Percentiles rank a stretch among this genome's conserved stretches.
These are phyloP conservation scores for Pyricularia pennisetigena DNA, from an alignment of 2,329 filamentous ascomycete genomes.

Conservation along the genomic window DNA sequence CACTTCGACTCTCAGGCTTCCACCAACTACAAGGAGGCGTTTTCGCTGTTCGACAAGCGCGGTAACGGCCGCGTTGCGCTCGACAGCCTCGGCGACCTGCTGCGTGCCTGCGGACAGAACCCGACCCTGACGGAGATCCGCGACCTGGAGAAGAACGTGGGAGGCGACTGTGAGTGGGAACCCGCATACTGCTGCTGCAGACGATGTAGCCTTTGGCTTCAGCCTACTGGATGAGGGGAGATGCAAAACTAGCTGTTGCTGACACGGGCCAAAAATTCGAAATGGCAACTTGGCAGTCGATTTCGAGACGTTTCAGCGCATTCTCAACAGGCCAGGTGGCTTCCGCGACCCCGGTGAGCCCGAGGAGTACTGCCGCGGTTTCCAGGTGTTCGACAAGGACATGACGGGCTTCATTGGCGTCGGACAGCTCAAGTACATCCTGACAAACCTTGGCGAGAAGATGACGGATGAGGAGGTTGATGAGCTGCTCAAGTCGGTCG, in stretches of 20 bases:
- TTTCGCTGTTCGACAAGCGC: constrained; percentile 99
- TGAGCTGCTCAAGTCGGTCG: constrained; percentile 95
- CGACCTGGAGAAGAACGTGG: constrained; percentile 84
- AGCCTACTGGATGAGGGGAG: neutral
- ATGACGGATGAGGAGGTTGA: constrained; percentile 99
- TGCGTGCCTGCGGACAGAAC: constrained; percentile 96
- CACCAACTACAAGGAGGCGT: constrained; percentile 99
- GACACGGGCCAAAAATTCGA: neutral
- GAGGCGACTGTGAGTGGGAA: constrained; percentile 71
- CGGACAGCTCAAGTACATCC: constrained; percentile 93
- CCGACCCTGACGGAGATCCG: constrained; percentile 87
- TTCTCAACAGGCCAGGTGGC: constrained; percentile 93
- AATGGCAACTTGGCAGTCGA: constrained; percentile 55
- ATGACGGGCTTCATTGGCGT: constrained; percentile 97
- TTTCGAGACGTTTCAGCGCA: constrained; percentile 93
- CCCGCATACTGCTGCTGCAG: neutral
- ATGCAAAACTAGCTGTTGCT: neutral
- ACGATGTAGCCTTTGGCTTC: neutral
- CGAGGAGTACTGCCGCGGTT: constrained; percentile 95
- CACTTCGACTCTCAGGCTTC: constrained; percentile 50
- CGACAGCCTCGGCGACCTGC: constrained; percentile 81
- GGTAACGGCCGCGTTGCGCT: constrained; percentile 85
- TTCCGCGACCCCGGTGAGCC: constrained; percentile 98
- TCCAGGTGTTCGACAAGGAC: constrained; percentile 99
- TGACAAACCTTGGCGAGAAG: constrained; percentile 98